Base-by-base conservation (phyloP, 495 filamentous ascomycete species). In the Trichoderma virens region DNA sequence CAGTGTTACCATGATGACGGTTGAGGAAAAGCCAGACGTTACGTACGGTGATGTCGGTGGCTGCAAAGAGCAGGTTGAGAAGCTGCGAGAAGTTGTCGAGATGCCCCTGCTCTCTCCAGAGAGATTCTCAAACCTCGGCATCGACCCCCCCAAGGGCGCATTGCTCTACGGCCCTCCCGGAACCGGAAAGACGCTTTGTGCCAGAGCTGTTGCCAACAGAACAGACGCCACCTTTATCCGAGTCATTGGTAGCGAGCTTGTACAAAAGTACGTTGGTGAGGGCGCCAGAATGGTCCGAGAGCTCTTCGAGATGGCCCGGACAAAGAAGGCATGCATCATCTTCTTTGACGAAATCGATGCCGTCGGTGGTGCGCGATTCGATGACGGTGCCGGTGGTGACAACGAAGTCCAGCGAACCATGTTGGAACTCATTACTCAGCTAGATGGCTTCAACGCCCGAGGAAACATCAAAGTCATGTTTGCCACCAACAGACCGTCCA, bases 401-500 rank as follows among this genome's bases (percentile, higher is more conserved):
- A 98, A 98, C 74, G 94, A 98, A 73, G 94, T 98, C n/a, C 94
- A 98, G 78, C 83, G 94, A 77, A 98, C 94, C 61, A 98, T 98
- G 94, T 77, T 98, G 79, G 94, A 98, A 72, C 82, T 98, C 67
- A 98, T 98, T 73, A 98, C 94, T 3, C 94, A 98, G 73, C 82
- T 98, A 65, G 94, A 98, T 75, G 94, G 94, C 64, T 98, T 98
- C 80, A 95, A 98, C 75, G 87, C 92, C 47, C 84, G 94, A 71
- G 94, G 94, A 72, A 98, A 98, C 78, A 98, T 98, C 82, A 98
- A 98, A 77, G 94, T 98, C 78, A 98, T 98, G 94, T 98, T 98
- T 72, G 94, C 94, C 65, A 98, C 94, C 70, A 98, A 98, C 81
- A 83, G 94, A 65, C 94, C 94, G 1, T 97, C 92, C 7, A 98